Evolutionary conservation across 164 flowering plant species (phyloP), one percentile per base, ranked within the genome.

Genomic region (Annona cherimola): DNA sequence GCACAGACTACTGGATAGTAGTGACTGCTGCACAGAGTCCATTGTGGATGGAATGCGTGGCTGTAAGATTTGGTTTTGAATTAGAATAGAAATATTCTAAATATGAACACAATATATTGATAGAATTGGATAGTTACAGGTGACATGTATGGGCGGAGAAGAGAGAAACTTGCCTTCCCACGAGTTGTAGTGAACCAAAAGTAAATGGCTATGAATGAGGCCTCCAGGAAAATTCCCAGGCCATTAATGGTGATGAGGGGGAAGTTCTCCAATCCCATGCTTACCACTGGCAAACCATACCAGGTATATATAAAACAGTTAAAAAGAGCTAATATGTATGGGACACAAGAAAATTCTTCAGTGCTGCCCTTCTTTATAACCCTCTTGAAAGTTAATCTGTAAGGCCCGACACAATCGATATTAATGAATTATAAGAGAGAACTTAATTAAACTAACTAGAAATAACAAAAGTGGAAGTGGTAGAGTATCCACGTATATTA

Each of bases 231-330:
- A 69, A 89, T 76, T 16, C 92, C 95, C 0, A 84, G 1, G 61
- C 91, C 93, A 73, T 87, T 90, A 67, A 88, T 79, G 74, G 89
- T 86, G 71, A 86, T 81, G 26, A 90, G 45, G 5, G 89, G 85
- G 61, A 88, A 81, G 54, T 90, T 90, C 73, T 92, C 89, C 95
- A 92, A 88, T 39, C 75, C 66, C 75, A 74, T n/a, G 81, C 97
- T 92, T 5, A 90, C 95, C 8, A 89, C 57, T 1, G 95, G 97
- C 71, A 88, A 73, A 2, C 91, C 95, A 68, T 89, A 92, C 97
- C 95, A 92, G 61, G 89, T 83, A 67, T 86, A 89, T 3, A 87
- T 60, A 46, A 84, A 84, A 71, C 95, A 86, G 75, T 92, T 92
- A 9, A 79, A 60, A 18, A 90, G 79, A 61, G 95, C 88, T 62